Conservation (phyloP, 2,329 filamentous ascomycete species). For the Ceratocystis colombiana region DNA sequence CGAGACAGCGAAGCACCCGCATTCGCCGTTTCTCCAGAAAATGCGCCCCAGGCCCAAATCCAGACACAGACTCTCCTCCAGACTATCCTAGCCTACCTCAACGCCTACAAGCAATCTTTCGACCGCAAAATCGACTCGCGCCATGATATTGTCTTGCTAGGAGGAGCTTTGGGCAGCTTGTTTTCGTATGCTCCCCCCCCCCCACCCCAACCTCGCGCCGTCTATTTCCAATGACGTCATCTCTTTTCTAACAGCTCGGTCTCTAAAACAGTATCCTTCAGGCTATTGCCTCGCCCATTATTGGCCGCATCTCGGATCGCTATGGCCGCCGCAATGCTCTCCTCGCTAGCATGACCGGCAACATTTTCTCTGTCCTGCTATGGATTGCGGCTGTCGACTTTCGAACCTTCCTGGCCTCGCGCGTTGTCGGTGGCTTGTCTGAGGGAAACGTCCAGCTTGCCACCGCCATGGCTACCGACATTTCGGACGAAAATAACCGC, state of each 20-base stretch:
- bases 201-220: too few relatives aligned
- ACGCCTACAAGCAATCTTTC: conserved; percentile 91
- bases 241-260: background rate
- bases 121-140: conserved; percentile 84
- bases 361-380: conserved; percentile 82
- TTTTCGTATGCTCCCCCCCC: conserved; percentile 49
- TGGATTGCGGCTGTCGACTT: conserved; percentile 95
- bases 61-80: conserved; percentile 55
- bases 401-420: conserved; percentile 86
- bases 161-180: conserved; percentile 83
- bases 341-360: conserved; percentile 83
- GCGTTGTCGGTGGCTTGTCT: conserved; percentile 82
- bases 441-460: conserved; percentile 96
- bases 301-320: conserved; percentile 76
- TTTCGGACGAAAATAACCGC: conserved; percentile 73
- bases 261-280: conserved; percentile 59
- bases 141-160: conserved; percentile 93
- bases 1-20: conserved; percentile 63
- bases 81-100: conserved; percentile 69
- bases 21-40: conserved; percentile 32
- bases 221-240: background rate
- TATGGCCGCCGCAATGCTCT: conserved; percentile 81
- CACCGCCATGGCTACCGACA: conserved; percentile 91
- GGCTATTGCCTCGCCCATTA: conserved; percentile 82
- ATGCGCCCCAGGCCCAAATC: conserved; percentile 32